Conservation (phyloP, 176 grass and related monocot genomes). For the Avena atlantica region DNA sequence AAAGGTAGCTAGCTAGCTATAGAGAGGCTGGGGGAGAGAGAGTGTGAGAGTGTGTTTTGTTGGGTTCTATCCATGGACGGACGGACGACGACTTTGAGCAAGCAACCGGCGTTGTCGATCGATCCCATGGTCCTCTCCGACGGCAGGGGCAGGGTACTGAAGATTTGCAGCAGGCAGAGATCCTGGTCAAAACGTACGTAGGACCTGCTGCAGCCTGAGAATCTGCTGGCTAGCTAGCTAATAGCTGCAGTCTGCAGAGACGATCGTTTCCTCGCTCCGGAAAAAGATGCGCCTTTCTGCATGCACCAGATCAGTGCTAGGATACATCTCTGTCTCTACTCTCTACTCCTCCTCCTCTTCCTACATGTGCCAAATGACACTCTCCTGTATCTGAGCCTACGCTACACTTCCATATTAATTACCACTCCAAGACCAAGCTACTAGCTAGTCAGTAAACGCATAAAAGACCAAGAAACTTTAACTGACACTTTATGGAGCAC, state of each 20-base stretch:
- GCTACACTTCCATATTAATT: constrained; percentile 1
- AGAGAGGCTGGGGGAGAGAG: constrained; percentile 39
- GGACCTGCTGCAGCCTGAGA: constrained; percentile 42
- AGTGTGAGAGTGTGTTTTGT: not conserved
- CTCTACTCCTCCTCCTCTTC: not conserved
- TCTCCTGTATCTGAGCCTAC: constrained; percentile 43
- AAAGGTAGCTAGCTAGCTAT: not conserved
- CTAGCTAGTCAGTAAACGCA: not conserved
- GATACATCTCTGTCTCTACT: constrained; percentile 39
- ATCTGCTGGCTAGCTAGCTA: constrained; percentile 31
- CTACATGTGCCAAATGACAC: not conserved
- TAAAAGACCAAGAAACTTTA: not conserved
- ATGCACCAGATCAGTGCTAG: constrained; percentile 34
- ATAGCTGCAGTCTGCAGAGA: constrained; percentile 5
- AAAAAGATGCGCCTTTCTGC: constrained; percentile 55
- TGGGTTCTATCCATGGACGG: constrained; percentile 38
- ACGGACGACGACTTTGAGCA: constrained; percentile 33
- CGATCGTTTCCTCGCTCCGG: constrained; percentile 14
- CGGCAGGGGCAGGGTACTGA: not conserved
- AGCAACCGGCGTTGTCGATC: constrained; percentile 13
- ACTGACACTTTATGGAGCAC: not conserved
- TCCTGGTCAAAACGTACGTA: constrained; percentile 52
- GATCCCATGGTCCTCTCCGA: constrained; percentile 51
- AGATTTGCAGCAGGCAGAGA: constrained; percentile 46
- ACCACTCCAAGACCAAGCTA: not conserved